Conservation (phyloP, 2,329 filamentous ascomycete species). For the Ophioceras dolichostomum region DNA sequence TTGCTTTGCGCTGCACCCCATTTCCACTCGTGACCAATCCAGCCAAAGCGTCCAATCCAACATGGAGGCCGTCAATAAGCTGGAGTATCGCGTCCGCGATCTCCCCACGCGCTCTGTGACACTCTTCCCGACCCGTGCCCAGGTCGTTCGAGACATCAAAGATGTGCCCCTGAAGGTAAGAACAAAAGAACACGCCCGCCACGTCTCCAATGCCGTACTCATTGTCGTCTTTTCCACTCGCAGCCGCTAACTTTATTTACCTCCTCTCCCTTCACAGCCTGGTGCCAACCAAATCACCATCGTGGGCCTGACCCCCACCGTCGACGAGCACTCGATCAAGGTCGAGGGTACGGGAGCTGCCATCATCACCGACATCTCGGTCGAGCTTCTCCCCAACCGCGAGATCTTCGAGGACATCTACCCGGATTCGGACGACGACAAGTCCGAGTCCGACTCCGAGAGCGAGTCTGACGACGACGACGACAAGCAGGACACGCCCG, state of each 20-base stretch:
- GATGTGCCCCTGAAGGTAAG: constrained; percentile 33
- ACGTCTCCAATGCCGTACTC: too few relatives aligned
- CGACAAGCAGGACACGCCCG: constrained; percentile 6
- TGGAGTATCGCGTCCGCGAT: constrained; percentile 43
- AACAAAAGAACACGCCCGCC: too few relatives aligned
- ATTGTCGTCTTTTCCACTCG: too few relatives aligned
- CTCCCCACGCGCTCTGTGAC: constrained; percentile 48
- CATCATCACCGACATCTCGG: constrained; percentile 49
- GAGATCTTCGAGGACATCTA: constrained; percentile 43
- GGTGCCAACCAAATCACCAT: constrained; percentile 45
- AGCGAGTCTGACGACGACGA: constrained; percentile 11
- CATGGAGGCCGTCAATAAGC: constrained; percentile 26
- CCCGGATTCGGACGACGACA: constrained; percentile 27
- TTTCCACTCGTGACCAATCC: neutral
- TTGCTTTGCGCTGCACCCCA: neutral
- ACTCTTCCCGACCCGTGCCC: constrained; percentile 49
- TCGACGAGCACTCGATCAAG: constrained; percentile 44
- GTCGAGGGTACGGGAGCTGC: constrained; percentile 46
- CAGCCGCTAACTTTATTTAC: neutral
- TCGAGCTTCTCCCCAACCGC: constrained; percentile 42
- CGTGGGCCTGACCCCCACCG: constrained; percentile 37
- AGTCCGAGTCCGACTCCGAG: constrained; percentile 15
- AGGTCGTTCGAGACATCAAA: constrained; percentile 47
- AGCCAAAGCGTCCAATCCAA: neutral
- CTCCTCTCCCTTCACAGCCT: constrained; percentile 21